Base-by-base conservation (phyloP, 371 early-diverging fungal species). In the Batrachochytrium dendrobatidis region DNA sequence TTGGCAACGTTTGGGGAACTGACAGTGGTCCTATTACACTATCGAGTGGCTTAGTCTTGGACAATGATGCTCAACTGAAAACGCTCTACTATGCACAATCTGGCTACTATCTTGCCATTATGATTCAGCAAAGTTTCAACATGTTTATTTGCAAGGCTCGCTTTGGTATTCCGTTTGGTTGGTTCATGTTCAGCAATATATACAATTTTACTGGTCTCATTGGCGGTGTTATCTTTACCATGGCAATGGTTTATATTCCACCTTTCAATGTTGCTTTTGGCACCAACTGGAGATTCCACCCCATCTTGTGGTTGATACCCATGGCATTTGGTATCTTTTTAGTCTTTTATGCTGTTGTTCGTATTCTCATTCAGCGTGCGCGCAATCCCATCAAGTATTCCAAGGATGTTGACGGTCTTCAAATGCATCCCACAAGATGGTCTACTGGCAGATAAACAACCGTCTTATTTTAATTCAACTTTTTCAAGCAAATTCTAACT, bases 91-190 rank as follows among this genome's bases (percentile, higher is more conserved):
- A 82, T 64, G 88, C 86, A 3, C 91, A 92, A 65, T 84, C 91
- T 1, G 77, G 82, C 30, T 90, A 83, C 72, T 93, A 89, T 65
- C 71, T 91, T 53, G 69, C 77, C 50, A 74, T 97, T 24, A 80
- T 92, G 83, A 79, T 91, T 59, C 73, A 74, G 69, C 98, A 97
- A 69, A 77, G 85, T 65, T 94, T 90, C 81, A 97, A 95, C 74
- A 67, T 92, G 76, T 92, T 95, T 68, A 85, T 89, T 26, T 90
- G 91, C 77, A 96, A 96, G 79, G 81, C 86, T 34, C 74, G 84
- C 12, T 77, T 84, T 60, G 73, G 81, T 2, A 66, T 86, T 52
- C 92, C 94, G 31, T 86, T 85, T 61, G 90, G 92, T 25, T 64
- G 61, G 50, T 86, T 84, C 72, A 87, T 92, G 85, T 84, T 94